These are phyloP conservation scores for Melianthus villosus DNA, from an alignment of 441 rosid species.

Conservation along the genomic window DNA sequence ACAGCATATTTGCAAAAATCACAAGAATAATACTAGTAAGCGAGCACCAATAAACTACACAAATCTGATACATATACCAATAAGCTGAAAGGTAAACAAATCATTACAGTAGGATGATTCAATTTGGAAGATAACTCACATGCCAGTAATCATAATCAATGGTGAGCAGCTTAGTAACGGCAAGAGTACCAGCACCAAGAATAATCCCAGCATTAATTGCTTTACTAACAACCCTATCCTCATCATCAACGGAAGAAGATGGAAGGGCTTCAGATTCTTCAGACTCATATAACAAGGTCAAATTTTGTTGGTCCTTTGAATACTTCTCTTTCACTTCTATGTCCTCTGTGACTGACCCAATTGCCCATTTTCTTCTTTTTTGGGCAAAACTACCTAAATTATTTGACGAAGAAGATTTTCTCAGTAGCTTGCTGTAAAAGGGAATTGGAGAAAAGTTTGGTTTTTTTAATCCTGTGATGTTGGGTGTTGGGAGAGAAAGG, in stretches of 20 bases:
- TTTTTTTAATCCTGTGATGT: too few species aligned
- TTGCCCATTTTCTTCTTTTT: conserved; percentile 19
- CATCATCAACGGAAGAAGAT: conserved; percentile 15
- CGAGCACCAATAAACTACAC: too few species aligned
- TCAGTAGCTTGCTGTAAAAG: conserved; percentile 5
- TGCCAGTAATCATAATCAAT: conserved; percentile 95
- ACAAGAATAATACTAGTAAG: too few species aligned
- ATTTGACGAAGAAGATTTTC: conserved; percentile 7
- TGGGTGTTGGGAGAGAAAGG: too few species aligned
- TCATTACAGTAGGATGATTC: too few species aligned
- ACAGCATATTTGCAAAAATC: too few species aligned
- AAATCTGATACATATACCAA: too few species aligned
- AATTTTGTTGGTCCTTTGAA: too few species aligned
- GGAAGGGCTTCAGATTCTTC: conserved; percentile 9
- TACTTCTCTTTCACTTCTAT: conserved; percentile 21
- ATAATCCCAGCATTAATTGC: conserved; percentile 65
- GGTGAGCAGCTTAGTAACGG: conserved; percentile 56
- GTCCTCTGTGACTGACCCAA: conserved; percentile 39
- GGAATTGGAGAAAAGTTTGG: too few species aligned
- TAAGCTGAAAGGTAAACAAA: too few species aligned
- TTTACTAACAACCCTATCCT: conserved; percentile 29
- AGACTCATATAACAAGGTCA: conserved; percentile 16
- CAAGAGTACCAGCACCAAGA: conserved; percentile 64
- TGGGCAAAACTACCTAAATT: conserved; percentile 6
- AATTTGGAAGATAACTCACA: conserved; percentile 45